Base-by-base conservation (phyloP, 306 rosid species). In the Herpetospermum pedunculosum region DNA sequence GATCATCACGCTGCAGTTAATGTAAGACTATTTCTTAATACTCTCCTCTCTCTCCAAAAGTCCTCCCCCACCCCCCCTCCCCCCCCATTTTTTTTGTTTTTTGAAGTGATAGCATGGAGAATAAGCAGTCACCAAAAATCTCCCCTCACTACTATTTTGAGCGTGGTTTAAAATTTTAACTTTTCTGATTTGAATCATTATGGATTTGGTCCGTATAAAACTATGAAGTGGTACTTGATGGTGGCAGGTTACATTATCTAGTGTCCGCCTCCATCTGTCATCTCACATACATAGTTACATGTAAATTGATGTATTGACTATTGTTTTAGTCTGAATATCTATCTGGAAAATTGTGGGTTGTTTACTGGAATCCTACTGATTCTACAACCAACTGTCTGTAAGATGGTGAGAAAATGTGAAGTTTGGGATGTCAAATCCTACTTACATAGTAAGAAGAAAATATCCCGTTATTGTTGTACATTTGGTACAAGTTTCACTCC, bases 1-100 rank as follows among this genome's bases (percentile, higher is more conserved):
- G 97, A 93, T 89, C 97, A 93, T 75, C 83, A 83, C 18, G 80
- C 75, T 70, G 89, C 79, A 60, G 88, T 86, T 37, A 85, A 93
- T 77, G 97, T 90, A 87, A 86, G 91, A 83, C n/a, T 68, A 21
- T 32, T 25, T 68, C 14, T 30, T 53, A 32, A 18, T 18, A 8
- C 44, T 1, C 52, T 6, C 37, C 65, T 16, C 47, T 12, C 13
- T 19, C 43, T 32, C 14, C 14, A 28, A 1, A 14, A 29, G 3
- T 7, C 26, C 23, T 41, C 16, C 8, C 57, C 26, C 23, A n/a
- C n/a, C n/a, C n/a, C n/a, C n/a, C n/a, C n/a, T n/a, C n/a, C n/a
- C n/a, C n/a, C n/a, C n/a, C n/a, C n/a, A n/a, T n/a, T n/a, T n/a
- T n/a, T n/a, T n/a, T n/a, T n/a, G n/a, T 23, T 35, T 0, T 8